Evolutionary conservation across 148 eudicot genomes (phyloP), one percentile per base, ranked within the genome.

Genomic region (Heliosperma pusillum): DNA sequence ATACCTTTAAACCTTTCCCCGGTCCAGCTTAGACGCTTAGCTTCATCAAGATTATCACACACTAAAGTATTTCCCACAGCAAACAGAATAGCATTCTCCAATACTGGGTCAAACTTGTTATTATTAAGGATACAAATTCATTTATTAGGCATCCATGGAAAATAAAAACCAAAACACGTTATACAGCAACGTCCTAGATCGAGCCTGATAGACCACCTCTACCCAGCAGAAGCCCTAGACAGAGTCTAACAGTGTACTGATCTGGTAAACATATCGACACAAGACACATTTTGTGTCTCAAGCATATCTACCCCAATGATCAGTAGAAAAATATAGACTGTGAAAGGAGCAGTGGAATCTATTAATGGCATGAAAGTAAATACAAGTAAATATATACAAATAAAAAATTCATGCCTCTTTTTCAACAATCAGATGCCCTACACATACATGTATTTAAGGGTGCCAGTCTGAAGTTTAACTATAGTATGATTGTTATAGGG

Each of bases 51-150:
- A 77, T 88, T 87, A 74, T 96, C 97, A 87, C 99, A 96, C 21
- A 96, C 99, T 80, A 96, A 83, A 30, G 99, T 90, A 86, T 90
- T 96, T 36, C 91, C 97, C 77, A 96, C 99, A 80, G 99, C 90
- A 90, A 89, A 96, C 63, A 96, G 73, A 75, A 96, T 82, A 79
- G 99, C 99, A 77, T 85, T 92, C 78, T 96, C 99, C 89, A 92
- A 76, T 53, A 77, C 87, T 60, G 92, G 91, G 80, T 90, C 93
- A 81, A 96, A 96, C 78, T 83, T 92, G 83, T 77, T 79, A 77
- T 68, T 67, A 88, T 96, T 81, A 96, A 89, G 97, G 75, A 80
- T 52, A 75, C 72, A 81, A 74, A 60, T 55, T 29, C 30, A 30
- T 10, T 60, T 33, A 44, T 79, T 16, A 13, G 29, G 3, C 56